A percentile compares a stretch with the other conserved stretches of the same genome.
These are phyloP conservation scores for Candida sp. DNA, from an alignment of 1,139 yeast genomes.

Conservation along the genomic window DNA sequence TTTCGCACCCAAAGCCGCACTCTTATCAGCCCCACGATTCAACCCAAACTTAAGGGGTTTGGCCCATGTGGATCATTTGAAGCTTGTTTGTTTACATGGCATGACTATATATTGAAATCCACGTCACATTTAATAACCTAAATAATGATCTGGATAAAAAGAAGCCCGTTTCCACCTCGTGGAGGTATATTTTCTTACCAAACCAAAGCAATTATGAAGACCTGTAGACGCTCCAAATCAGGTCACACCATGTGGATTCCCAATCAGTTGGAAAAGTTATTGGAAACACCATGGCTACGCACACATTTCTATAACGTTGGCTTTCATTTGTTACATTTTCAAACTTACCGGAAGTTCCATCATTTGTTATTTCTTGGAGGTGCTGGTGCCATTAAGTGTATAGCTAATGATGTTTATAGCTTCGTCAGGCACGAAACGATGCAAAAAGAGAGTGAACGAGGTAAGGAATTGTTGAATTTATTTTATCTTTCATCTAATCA, in stretches of 20 bases:
- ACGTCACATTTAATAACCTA: too few species aligned
- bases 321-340: slow-evolving; percentile 31
- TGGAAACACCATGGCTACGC: slow-evolving; percentile 21
- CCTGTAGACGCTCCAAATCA: neutral
- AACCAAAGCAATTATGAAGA: neutral
- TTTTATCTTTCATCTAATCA: slow-evolving; percentile 14
- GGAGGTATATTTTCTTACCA: neutral
- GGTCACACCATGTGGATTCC: slow-evolving; percentile 10
- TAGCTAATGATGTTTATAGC: slow-evolving; percentile 35
- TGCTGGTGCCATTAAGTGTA: slow-evolving; percentile 32
- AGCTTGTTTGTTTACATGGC: neutral
- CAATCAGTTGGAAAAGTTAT: slow-evolving; percentile 8
- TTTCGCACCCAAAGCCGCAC: neutral
- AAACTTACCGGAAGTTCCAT: slow-evolving; percentile 32
- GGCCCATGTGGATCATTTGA: neutral
- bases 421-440: slow-evolving; percentile 30
- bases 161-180: neutral
- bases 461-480: slow-evolving; percentile 22
- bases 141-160: neutral
- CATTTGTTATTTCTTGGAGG: slow-evolving; percentile 27
- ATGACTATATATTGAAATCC: neutral
- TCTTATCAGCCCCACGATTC: neutral
- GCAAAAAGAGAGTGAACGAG: slow-evolving; percentile 13
- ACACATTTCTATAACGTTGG: slow-evolving; percentile 36
- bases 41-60: neutral